A percentile compares a stretch with the other conserved stretches of the same genome.
These are phyloP conservation scores for Eucalyptus erythrocorys DNA, from an alignment of 345 rosid genomes.

Conservation along the genomic window DNA sequence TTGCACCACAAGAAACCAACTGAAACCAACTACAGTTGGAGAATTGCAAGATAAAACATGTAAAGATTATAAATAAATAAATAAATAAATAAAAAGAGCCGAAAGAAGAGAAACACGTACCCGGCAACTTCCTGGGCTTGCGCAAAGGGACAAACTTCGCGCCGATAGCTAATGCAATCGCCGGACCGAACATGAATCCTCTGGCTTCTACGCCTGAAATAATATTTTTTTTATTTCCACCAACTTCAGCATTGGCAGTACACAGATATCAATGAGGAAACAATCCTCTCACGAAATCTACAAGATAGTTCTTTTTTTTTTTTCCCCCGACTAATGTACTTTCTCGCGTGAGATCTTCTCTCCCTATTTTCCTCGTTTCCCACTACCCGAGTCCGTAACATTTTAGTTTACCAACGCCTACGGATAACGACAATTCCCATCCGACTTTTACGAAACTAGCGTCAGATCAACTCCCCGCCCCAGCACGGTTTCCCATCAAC, in stretches of 20 bases:
- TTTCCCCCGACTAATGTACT: background rate
- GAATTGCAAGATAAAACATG: background rate
- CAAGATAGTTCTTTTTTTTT: background rate
- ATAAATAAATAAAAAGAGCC: background rate
- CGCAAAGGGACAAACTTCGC: slow-evolving; percentile 88
- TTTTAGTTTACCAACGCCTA: background rate
- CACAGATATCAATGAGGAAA: background rate
- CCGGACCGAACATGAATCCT: slow-evolving; percentile 89
- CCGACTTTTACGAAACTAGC: background rate
- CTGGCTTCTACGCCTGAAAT: slow-evolving; percentile 75
- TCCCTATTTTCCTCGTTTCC: background rate
- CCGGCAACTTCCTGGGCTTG: slow-evolving; percentile 80
- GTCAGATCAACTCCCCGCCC: background rate
- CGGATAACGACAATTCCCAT: background rate
- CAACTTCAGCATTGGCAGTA: background rate
- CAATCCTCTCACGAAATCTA: background rate
- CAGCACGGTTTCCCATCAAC: background rate
- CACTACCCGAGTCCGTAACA: background rate
- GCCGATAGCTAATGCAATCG: slow-evolving; percentile 86
- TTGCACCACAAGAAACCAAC: background rate
- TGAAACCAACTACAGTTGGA: background rate
- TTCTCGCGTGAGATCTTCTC: background rate
- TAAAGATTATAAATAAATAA: background rate
- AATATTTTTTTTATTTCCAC: background rate
- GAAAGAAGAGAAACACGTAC: slow-evolving; percentile 7